Conservation (phyloP, 345 rosid species). For the Turnera subulata region DNA sequence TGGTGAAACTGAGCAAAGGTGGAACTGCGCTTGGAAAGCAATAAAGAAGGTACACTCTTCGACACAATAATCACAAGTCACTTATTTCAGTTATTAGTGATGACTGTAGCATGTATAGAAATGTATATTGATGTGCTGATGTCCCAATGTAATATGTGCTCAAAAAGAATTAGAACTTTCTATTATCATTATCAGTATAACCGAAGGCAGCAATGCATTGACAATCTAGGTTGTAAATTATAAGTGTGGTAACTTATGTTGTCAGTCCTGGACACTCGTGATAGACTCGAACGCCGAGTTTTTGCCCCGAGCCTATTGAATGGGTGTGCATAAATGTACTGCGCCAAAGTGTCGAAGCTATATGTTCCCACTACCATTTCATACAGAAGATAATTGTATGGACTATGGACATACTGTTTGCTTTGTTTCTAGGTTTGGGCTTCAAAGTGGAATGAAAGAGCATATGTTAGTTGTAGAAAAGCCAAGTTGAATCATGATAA, state of each 20-base stretch:
- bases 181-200: no score
- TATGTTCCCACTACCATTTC: no score
- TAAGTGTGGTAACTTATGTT: not conserved
- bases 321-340: no score
- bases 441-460: conserved; percentile 50
- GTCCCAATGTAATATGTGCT: not conserved
- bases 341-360: no score
- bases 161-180: no score
- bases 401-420: not conserved
- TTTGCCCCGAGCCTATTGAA: no score
- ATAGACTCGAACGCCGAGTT: no score
- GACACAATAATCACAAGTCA: not conserved
- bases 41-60: conserved; percentile 31
- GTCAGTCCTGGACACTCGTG: no score
- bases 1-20: conserved; percentile 30
- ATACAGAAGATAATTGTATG: not conserved
- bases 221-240: not conserved
- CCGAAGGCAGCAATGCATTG: no score
- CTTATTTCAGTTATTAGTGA: no score
- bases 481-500: conserved; percentile 31
- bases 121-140: not conserved
- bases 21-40: conserved; percentile 42
- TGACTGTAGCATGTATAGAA: no score
- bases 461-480: conserved; percentile 35
- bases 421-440: conserved; percentile 36